These are phyloP conservation scores for Aphanomyces invadans DNA, from an alignment of 352 stramenopile species.

Conservation along the genomic window DNA sequence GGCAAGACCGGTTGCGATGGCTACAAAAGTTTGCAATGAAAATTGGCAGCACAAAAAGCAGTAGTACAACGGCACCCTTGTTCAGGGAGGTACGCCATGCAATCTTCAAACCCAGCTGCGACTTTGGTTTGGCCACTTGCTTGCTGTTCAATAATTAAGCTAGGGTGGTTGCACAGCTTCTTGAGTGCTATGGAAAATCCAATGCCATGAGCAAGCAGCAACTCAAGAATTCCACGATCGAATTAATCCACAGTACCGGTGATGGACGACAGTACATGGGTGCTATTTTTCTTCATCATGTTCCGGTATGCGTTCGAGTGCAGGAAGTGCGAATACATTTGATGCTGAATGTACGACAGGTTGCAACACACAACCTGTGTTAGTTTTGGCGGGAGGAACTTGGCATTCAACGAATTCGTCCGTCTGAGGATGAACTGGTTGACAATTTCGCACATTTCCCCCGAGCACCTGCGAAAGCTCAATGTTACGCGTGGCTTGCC, in stretches of 20 bases:
- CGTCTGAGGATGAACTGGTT: conserved; percentile 98
- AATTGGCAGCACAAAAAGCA: neutral
- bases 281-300: conserved; percentile 93
- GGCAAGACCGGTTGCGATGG: conserved; percentile 51
- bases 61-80: neutral
- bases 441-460: conserved; percentile 93
- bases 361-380: conserved; percentile 98
- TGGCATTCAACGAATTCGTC: conserved; percentile 97
- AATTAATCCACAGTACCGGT: no score
- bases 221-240: no score
- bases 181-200: conserved; percentile 64
- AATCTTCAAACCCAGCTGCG: conserved; percentile 70
- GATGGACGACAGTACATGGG: conserved; percentile 79
- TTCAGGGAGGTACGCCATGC: conserved; percentile 26
- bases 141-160: conserved; percentile 86
- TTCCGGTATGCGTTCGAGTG: conserved; percentile 92
- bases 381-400: conserved; percentile 97
- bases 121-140: conserved; percentile 66
- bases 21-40: conserved; percentile 30
- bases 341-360: conserved; percentile 91
- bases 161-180: conserved; percentile 97
- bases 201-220: neutral
- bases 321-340: conserved; percentile 95
- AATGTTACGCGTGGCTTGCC: neutral
- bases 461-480: conserved; percentile 61